Percentiles rank a stretch among this genome's conserved stretches.
These are phyloP conservation scores for Schwanniomyces sp. DNA, from an alignment of 805 yeast genomes.

Conservation along the genomic window DNA sequence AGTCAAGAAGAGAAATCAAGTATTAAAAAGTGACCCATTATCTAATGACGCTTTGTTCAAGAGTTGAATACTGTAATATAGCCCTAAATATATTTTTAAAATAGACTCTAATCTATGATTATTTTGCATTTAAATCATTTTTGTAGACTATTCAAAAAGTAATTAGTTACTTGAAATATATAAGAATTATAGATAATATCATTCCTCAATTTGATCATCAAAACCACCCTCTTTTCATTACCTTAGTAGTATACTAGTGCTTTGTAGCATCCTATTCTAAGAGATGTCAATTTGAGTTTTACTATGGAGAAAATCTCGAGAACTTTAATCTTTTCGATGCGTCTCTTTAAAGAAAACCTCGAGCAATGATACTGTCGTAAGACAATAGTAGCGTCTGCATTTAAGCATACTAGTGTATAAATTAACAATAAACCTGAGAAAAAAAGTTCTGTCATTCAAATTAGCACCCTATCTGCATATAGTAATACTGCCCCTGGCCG, in stretches of 20 bases:
- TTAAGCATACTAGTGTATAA: background rate
- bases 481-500: background rate
- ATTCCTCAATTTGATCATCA: too few species aligned
- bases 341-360: too few species aligned
- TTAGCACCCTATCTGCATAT: background rate
- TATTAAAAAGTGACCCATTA: constrained; percentile 77
- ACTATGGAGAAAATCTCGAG: too few species aligned
- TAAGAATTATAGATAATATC: too few species aligned
- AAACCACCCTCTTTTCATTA: too few species aligned
- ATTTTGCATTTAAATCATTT: background rate
- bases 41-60: constrained; percentile 75
- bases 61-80: constrained; percentile 18
- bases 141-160: background rate
- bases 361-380: background rate
- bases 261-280: too few species aligned
- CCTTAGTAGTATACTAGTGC: too few species aligned
- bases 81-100: background rate
- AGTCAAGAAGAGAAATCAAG: constrained; percentile 71
- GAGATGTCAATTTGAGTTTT: too few species aligned
- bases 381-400: background rate
- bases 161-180: background rate
- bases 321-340: too few species aligned
- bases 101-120: background rate
- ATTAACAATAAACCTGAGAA: background rate
- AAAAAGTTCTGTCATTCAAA: background rate